Evolutionary conservation across 2,329 filamentous ascomycete genomes (phyloP).

Genomic region (Boeremia lycopersici): DNA sequence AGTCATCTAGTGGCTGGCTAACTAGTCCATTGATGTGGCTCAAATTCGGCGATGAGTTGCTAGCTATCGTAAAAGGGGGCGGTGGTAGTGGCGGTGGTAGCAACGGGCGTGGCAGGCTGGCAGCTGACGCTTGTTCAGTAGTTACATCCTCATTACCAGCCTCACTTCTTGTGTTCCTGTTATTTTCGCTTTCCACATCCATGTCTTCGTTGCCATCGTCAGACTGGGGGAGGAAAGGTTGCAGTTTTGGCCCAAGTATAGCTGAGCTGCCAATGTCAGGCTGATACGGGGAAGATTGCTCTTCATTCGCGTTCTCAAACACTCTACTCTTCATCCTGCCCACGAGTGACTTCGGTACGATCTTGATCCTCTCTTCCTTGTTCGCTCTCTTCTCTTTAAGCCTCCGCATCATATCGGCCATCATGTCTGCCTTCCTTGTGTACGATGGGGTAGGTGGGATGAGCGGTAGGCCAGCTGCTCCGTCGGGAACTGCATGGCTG

Average conservation of each 20-base stretch:
- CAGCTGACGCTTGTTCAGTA: neutral
- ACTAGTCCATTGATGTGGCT: neutral
- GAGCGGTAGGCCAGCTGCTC: constrained; percentile 26
- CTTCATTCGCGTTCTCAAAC: constrained; percentile 19
- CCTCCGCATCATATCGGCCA: constrained; percentile 14
- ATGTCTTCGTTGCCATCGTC: neutral
- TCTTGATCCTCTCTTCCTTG: constrained; percentile 18
- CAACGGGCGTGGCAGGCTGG: neutral
- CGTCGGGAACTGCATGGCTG: constrained; percentile 10
- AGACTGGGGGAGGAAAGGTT: too few species aligned
- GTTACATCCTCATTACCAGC: neutral
- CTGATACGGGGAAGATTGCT: too few species aligned
- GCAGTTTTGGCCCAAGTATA: too few species aligned
- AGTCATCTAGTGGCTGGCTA: neutral
- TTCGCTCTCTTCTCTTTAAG: constrained; percentile 7
- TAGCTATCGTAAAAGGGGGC: neutral
- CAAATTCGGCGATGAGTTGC: neutral
- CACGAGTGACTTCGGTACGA: constrained; percentile 25
- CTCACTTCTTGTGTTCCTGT: constrained; percentile 5
- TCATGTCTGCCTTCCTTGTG: constrained; percentile 8
- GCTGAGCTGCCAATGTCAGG: too few species aligned
- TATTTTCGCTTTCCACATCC: neutral
- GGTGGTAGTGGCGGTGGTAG: neutral
- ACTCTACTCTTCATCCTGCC: constrained; percentile 28
- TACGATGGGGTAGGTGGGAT: constrained; percentile 31